Base-by-base conservation (phyloP, 1,284 basidiomycete species). In the Puccinia hordei region DNA sequence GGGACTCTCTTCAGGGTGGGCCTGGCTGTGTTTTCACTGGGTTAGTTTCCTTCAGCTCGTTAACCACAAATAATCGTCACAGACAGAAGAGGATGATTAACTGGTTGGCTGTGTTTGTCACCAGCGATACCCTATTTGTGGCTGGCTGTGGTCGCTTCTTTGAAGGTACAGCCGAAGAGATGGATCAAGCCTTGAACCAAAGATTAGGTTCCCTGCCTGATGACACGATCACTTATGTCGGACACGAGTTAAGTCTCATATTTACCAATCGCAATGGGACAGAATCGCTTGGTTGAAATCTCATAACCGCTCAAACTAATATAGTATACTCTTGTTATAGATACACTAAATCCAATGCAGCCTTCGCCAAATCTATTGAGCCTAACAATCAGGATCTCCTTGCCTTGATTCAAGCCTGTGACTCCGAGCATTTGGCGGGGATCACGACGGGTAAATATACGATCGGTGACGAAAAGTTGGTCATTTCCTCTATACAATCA, bases 111-210 rank as follows among this genome's bases (percentile, higher is more conserved):
- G 6, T 38, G 49, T 22, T 22, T 33, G 1, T 17, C 33, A 10
- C 4, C 82, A 89, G 89, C 19, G 96, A 99, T 85, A 98, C 96
- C 0, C 90, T 99, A 72, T 98, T 99, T 88, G 89, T 93, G 82
- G 93, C 90, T 4, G 95, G 95, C 9, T 96, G 93, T 85, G 96
- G 96, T n/a, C 90, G 95, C 9, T 98, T 98, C 89, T 98, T 98
- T 84, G 95, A 98, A 86, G 95, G 95, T 57, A 91, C 90, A 3
- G 91, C 91, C 0, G 86, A 88, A 13, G 91, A 98, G 86, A 99
- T 99, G 96, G 88, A 92, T 84, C 86, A 88, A 8, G 90, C 94
- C 6, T 89, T 97, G 59, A 89, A 90, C 49, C 91, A 93, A 84
- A 89, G 81, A 90, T 88, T 87, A 44, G 82, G 84, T 17, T 89